Percentiles rank a stretch among this genome's conserved stretches.
Conservation (phyloP, 2,329 filamentous ascomycete species). For the Pestalotiopsis sp. region DNA sequence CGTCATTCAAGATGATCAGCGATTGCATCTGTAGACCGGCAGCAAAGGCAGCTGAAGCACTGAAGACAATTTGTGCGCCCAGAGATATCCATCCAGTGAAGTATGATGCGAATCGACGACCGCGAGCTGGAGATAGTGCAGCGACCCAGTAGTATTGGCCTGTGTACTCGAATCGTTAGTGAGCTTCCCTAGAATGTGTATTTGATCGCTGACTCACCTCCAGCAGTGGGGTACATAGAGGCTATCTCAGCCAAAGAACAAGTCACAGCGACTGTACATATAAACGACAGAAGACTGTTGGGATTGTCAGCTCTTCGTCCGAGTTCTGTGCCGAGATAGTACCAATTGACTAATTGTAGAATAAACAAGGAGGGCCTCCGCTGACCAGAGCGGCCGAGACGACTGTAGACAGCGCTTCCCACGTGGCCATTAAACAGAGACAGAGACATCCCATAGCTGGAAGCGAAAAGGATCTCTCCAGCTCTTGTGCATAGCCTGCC, state of each 20-base stretch:
- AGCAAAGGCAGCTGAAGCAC: conserved; percentile 49
- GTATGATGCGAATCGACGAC: conserved; percentile 40
- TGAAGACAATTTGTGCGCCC: conserved; percentile 46
- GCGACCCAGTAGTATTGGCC: conserved; percentile 51
- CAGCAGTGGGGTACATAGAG: conserved; percentile 37
- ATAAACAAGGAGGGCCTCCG: conserved; percentile 47
- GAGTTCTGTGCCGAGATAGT: not conserved
- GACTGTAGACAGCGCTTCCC: conserved; percentile 50
- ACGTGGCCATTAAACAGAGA: conserved; percentile 52
- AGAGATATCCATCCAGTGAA: conserved; percentile 47
- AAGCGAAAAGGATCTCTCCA: conserved; percentile 39
- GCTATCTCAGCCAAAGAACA: conserved; percentile 42
- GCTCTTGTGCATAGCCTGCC: conserved; percentile 24
- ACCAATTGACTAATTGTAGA: conserved; percentile 43
- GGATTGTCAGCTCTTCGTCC: not conserved
- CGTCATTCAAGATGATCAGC: conserved; percentile 44
- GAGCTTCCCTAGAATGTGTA: not conserved
- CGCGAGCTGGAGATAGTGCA: conserved; percentile 35
- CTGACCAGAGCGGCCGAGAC: conserved; percentile 45
- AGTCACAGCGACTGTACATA: conserved; percentile 40
- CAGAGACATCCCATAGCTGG: conserved; percentile 46
- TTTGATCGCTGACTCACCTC: conserved; percentile 23
- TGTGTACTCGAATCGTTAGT: conserved; percentile 14
- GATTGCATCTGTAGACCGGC: conserved; percentile 45
- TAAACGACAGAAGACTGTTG: conserved; percentile 40